Base-by-base conservation (phyloP, 2,329 filamentous ascomycete genomes). In the Ceratocystiopsis minuta region DNA sequence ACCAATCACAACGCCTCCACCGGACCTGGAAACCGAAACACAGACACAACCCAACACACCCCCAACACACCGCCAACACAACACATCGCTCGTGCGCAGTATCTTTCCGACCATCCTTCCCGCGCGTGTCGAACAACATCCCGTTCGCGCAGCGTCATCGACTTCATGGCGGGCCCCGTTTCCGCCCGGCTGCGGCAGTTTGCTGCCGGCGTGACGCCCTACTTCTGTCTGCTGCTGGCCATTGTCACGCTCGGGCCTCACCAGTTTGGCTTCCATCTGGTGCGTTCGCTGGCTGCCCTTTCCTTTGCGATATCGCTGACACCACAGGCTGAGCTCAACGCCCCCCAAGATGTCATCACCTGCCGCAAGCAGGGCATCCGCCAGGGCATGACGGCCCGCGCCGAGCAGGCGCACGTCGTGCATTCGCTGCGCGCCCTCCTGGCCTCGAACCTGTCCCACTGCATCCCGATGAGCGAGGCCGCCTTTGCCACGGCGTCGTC, bases 221-320 rank as follows among this genome's bases (percentile, higher is more conserved):
- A 85, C 60, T 74, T 96, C 52, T 56, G 90, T 53, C 73, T 84
- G 54, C 63, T 90, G 38, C 71, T 96, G 43, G 62, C 76, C 46
- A 67, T 87, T 45, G 75, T 82, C 36, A 92, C 86, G 0, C 62
- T 95, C 16, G 90, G 88, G 1, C 85, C 90, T 2, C 70, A 96
- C 37, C 85, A 95, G 54, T 98, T 95, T 56, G 90, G 90, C 48
- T 95, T 84, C 60, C 88, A 96, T 60, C 61, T 96, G 57, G 86
- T 90, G 16, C 38, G 24, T 16, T 51, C 7, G 20, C 45, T 46
- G 28, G 6, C 41, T 32, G 17, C 4, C 2, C 11, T 12, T 17
- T 13, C 9, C 16, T 36, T 36, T 10, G 6, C 4, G 6, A 2
- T 37, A 16, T n/a, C 31, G 17, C 16, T 13, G n/a, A n/a, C 32